Base-by-base conservation (phyloP, 495 filamentous ascomycete species). In the Penicillium argentinense region DNA sequence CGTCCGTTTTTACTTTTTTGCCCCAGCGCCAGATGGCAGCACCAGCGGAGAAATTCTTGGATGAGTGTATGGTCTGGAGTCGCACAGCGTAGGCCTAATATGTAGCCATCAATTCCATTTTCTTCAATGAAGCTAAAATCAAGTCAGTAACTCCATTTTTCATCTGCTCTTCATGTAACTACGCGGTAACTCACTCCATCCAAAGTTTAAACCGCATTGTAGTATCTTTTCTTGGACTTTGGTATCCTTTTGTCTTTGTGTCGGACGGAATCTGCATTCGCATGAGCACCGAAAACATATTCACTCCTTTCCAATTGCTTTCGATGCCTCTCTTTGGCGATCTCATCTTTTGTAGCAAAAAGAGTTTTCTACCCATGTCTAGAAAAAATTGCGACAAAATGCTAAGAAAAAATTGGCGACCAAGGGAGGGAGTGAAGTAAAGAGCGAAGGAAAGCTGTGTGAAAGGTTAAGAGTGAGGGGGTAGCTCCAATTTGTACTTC, bases 21-120 rank as follows among this genome's bases (percentile, higher is more conserved):
- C n/a, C 42, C 37, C 28, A 14, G 14, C 16, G 49, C 40, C 0
- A 7, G 18, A 23, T 53, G 23, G 42, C 23, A 39, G 19, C 54
- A 58, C 50, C 27, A 54, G 26, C 50, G 50, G 9, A 58, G 5
- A 41, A 58, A 58, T 40, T 58, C 54, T 49, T 58, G 53, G 19
- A 58, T 39, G 12, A 40, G 12, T 24, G 9, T 39, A 29, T 58
- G 21, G 19, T 51, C 47, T 47, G 26, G 46, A 39, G 40, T 29
- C 14, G 38, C 23, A 43, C 23, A 54, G 13, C 17, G 21, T 24
- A 24, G 42, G 3, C 50, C 38, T 3, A 25, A 7, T 39, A 42
- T 17, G 12, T 58, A 58, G 24, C 42, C 45, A 27, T 47, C 5
- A 12, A 58, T 34, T 4, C 33, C 17, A 38, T 51, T 8, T 18